These are phyloP conservation scores for Lodderomyces elongisporus DNA, from an alignment of 1,139 yeast species.

Conservation along the genomic window DNA sequence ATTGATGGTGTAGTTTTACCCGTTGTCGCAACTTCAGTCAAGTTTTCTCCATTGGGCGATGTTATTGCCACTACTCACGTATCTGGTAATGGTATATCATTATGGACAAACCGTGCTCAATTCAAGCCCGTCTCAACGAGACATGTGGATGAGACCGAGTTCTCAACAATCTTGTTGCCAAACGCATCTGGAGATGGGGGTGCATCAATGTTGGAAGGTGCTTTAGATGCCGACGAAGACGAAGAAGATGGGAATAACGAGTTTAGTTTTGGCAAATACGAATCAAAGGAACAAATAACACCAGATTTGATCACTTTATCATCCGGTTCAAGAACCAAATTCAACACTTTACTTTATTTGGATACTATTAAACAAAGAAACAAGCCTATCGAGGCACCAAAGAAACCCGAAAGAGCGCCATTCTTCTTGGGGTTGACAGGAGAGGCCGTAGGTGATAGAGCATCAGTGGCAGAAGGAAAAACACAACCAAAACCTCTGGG, in stretches of 20 bases:
- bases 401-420: conserved; percentile 81
- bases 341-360: conserved; percentile 71
- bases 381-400: conserved; percentile 85
- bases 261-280: conserved; percentile 26
- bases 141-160: conserved; percentile 70
- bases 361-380: conserved; percentile 83
- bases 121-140: conserved; percentile 71
- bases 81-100: conserved; percentile 78
- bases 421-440: conserved; percentile 68
- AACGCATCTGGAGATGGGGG: conserved; percentile 85
- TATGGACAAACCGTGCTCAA: conserved; percentile 92
- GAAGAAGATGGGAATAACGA: conserved; percentile 22
- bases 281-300: conserved; percentile 63
- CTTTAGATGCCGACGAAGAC: conserved; percentile 31
- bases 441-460: conserved; percentile 64
- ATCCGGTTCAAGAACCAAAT: conserved; percentile 69
- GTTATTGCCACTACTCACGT: conserved; percentile 92
- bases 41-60: conserved; percentile 86
- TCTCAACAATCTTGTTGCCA: conserved; percentile 58
- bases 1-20: conserved; percentile 85
- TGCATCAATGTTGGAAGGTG: conserved; percentile 72
- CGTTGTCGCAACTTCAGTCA: conserved; percentile 72
- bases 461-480: conserved; percentile 52
- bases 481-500: conserved; percentile 3
- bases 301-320: conserved; percentile 67